Base-by-base conservation (phyloP, 2,329 filamentous ascomycete species). In the Exophiala dermatitidis region DNA sequence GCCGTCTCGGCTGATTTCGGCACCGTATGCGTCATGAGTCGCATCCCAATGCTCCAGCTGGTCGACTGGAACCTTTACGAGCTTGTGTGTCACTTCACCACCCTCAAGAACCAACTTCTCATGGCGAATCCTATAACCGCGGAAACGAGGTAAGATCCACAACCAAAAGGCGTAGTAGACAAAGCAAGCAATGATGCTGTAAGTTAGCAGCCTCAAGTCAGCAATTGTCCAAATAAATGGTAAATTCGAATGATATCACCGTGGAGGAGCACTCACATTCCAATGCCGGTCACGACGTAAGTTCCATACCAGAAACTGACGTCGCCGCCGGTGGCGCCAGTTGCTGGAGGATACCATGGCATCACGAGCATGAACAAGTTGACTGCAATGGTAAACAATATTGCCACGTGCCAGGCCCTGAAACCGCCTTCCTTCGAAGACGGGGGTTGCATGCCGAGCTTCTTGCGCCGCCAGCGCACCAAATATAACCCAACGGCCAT, bases 281-380 rank as follows among this genome's bases (percentile, higher is more conserved):
- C 82, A 53, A 88, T 76, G 0, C 84, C 83, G 0, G 81, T 77
- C 0, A 82, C 78, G 19, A 78, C 77, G 60, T 88, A 87, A 0
- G 83, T 87, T 1, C 76, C 84, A 59, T 88, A 89, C 80, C 81
- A 88, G 67, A 89, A 88, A 49, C 78, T 84, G 1, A 87, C 84
- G 52, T 84, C 79, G 0, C 83, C 84, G 0, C 77, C 80, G 33
- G 77, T 76, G 0, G 71, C 71, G 0, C 84, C 84, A 0, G 72
- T 76, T 0, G 73, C 71, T 0, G 85, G 85, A 1, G 84, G 85
- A 59, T 82, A 84, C 85, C 84, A 88, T 0, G 85, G 84, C 75
- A 86, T 85, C 10, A 82, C 74, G 1, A 88, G 68, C 42, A 86
- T 69, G 54, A 81, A 87, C 0, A 82, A 52, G 48, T 85, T 78